Base-by-base conservation (phyloP, 495 filamentous ascomycete species). In the Trichoderma virens region DNA sequence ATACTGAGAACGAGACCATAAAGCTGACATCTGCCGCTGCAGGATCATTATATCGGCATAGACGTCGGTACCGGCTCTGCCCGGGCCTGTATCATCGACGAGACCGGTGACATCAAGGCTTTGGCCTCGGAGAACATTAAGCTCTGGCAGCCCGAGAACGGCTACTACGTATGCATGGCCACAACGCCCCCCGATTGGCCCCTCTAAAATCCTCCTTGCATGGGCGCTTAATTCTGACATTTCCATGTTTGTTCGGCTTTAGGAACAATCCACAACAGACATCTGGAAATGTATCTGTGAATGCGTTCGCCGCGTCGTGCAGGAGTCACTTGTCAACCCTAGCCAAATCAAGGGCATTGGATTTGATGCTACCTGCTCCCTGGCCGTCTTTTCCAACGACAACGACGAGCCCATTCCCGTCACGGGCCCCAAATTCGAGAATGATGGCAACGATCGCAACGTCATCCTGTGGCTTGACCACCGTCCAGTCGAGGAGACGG, bases 211-310 rank as follows among this genome's bases (percentile, higher is more conserved):
- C 65, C 64, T 23, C 39, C 54, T 60, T 61, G 30, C 35, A 56
- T 31, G n/a, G 45, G 0, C 27, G 8, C 23, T 30, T 25, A 30
- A 56, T 31, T 56, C 25, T 30, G 35, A 62, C 32, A 62, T 62
- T n/a, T 13, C 8, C 32, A 13, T 23, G 18, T 11, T 14, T 14
- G 18, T 28, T 14, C 31, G 43, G 38, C 45, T 14, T 65, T 65
- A 96, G 91, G 94, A 98, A 80, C 94, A 98, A 93, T 97, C 93
- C 20, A 98, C 94, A 0, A 89, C 83, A 60, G 91, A 98, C 75
- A 98, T 98, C 68, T 98, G 94, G 94, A 81, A 84, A 60, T 89
- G 90, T 72, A 94, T 98, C 72, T 94, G 91, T 72, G 75, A 79
- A 61, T 92, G 90, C 41, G 90, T 95, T 34, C 86, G 90, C 65